These are phyloP conservation scores for Climacium dendroides DNA, from an alignment of 225 moss, liverwort and hornwort species.

Conservation along the genomic window DNA sequence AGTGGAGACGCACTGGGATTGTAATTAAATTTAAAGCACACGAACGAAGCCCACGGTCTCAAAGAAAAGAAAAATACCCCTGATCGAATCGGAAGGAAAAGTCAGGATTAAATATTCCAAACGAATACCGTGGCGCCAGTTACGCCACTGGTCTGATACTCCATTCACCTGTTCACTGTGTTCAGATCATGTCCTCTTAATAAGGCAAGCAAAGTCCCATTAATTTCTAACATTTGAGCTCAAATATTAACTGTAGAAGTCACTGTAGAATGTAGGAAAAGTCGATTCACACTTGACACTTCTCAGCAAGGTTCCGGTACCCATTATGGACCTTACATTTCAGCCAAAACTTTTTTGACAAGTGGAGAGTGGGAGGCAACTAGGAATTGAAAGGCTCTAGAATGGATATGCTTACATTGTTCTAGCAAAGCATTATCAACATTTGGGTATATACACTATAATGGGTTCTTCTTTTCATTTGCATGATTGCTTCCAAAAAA, in stretches of 20 bases:
- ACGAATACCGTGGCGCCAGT: too few relatives aligned
- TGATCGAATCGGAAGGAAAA: too few relatives aligned
- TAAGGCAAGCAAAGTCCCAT: background rate
- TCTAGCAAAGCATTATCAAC: background rate
- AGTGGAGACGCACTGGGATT: background rate
- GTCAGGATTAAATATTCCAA: too few relatives aligned
- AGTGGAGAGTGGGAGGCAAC: background rate
- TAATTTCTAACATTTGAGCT: background rate
- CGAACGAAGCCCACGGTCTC: background rate
- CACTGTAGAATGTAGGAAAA: background rate
- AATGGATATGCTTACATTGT: background rate
- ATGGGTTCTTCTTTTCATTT: background rate
- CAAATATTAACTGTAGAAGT: background rate
- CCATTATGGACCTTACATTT: background rate
- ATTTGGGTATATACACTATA: background rate
- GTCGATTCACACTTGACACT: background rate
- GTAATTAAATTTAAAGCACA: too few relatives aligned
- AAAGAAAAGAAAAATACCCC: background rate
- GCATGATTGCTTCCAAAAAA: background rate
- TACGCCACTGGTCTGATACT: too few relatives aligned
- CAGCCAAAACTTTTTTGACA: background rate
- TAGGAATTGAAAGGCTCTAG: too few relatives aligned
- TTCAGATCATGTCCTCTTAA: too few relatives aligned
- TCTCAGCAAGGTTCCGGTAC: rapidly evolving
- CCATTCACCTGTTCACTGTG: too few relatives aligned